Evolutionary conservation across 306 rosid genomes (phyloP).

Genomic region (Vigna unguiculata): DNA sequence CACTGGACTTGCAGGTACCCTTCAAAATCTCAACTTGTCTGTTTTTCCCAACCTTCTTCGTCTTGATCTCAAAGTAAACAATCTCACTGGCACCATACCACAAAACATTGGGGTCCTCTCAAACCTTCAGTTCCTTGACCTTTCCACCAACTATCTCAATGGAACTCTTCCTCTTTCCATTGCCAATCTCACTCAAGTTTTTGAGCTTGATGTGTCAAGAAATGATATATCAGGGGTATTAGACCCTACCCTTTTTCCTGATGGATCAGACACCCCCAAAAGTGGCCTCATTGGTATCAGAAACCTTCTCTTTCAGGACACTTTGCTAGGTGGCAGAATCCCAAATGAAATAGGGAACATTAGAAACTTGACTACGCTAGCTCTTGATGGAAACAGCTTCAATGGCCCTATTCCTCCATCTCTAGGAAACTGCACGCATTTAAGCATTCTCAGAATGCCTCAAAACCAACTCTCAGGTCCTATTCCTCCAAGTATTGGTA

Average conservation of each 20-base stretch:
- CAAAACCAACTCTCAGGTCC: conserved; percentile 55
- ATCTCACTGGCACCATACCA: conserved; percentile 60
- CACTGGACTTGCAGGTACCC: conserved; percentile 61
- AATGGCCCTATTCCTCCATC: conserved; percentile 59
- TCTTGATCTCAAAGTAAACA: conserved; percentile 60
- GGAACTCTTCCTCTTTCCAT: conserved; percentile 64
- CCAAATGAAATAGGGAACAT: conserved; percentile 68
- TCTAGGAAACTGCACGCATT: conserved; percentile 56
- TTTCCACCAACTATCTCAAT: conserved; percentile 55
- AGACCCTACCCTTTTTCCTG: conserved; percentile 59
- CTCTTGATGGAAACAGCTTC: conserved; percentile 52
- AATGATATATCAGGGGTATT: conserved; percentile 55
- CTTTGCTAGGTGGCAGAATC: conserved; percentile 48
- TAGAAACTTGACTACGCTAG: conserved; percentile 46
- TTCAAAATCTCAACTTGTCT: conserved; percentile 56
- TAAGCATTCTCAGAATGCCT: conserved; percentile 48
- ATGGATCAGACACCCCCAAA: conserved; percentile 37
- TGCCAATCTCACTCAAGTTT: conserved; percentile 59
- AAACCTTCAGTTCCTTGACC: conserved; percentile 64
- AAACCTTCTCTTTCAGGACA: conserved; percentile 57
- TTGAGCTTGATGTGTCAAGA: conserved; percentile 64
- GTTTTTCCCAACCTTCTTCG: conserved; percentile 62
- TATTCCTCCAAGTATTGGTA: conserved; percentile 55
- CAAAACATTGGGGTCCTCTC: conserved; percentile 54
- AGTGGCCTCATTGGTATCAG: conserved; percentile 52